These are phyloP conservation scores for Macrocystidia cucumis DNA, from an alignment of 1,284 basidiomycete species.

Conservation along the genomic window DNA sequence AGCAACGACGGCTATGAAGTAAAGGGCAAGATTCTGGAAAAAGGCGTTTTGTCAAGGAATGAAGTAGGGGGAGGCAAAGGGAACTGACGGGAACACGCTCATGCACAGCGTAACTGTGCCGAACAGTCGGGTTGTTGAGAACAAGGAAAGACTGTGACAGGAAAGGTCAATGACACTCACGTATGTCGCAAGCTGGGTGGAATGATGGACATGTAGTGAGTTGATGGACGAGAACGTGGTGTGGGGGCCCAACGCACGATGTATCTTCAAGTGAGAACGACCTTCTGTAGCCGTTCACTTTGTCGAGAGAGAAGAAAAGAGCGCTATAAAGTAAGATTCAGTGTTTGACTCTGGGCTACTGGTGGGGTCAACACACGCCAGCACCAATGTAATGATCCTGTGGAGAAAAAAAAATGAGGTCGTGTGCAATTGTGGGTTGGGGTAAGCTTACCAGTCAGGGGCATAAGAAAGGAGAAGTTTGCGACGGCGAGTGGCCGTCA, in stretches of 20 bases:
- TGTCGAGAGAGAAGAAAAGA: constrained; percentile 62
- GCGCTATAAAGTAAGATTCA: constrained; percentile 32
- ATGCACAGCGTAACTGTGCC: constrained; percentile 66
- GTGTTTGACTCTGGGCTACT: constrained; percentile 1
- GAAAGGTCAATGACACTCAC: constrained; percentile 28
- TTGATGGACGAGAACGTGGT: background rate
- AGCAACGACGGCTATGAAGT: constrained; percentile 61
- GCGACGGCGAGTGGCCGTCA: constrained; percentile 25
- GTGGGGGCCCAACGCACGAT: constrained; percentile 37
- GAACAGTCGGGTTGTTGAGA: constrained; percentile 4
- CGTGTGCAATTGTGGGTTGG: background rate
- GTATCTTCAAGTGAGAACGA: constrained; percentile 80
- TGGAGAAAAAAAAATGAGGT: constrained; percentile 1
- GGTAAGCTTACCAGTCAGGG: constrained; percentile 62
- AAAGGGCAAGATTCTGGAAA: constrained; percentile 45
- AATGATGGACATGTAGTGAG: constrained; percentile 7
- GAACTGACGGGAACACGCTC: constrained; percentile 67
- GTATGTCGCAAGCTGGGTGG: constrained; percentile 37
- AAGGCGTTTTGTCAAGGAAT: constrained; percentile 2
- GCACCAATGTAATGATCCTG: constrained; percentile 62
- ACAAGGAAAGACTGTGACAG: too few species aligned
- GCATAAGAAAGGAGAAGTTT: constrained; percentile 53
- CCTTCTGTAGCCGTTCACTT: constrained; percentile 75
- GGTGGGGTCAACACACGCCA: constrained; percentile 48
- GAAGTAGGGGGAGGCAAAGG: constrained; percentile 1